Evolutionary conservation across 495 filamentous ascomycete species (phyloP).

Genomic region (Penicillium atrosanguineum): DNA sequence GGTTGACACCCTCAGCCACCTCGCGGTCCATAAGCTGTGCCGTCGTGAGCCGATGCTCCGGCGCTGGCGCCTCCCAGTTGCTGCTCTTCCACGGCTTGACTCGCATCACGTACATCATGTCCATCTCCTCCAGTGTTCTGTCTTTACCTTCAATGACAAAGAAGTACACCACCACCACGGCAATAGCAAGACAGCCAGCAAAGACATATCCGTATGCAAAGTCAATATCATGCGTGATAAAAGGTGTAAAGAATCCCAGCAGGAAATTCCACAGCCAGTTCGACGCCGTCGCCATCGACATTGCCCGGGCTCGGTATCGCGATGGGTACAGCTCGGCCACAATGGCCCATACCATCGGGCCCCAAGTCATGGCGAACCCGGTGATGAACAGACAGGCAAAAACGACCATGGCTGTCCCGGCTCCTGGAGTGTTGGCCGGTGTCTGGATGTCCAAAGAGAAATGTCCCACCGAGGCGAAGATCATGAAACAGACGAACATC

Average conservation of each 20-base stretch:
- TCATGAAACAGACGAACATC: constrained; percentile 69
- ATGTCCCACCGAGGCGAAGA: constrained; percentile 68
- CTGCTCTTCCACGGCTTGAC: constrained; percentile 61
- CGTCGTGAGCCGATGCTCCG: constrained; percentile 32
- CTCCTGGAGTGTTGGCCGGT: constrained; percentile 50
- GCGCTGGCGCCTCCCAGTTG: constrained; percentile 29
- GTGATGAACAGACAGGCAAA: constrained; percentile 64
- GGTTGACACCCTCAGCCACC: constrained; percentile 17
- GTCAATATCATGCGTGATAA: constrained; percentile 65
- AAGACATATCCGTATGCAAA: constrained; percentile 80
- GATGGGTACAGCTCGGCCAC: constrained; percentile 80
- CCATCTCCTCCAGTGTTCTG: constrained; percentile 69
- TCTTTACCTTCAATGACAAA: constrained; percentile 66
- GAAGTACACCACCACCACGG: constrained; percentile 68
- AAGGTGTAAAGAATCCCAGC: constrained; percentile 75
- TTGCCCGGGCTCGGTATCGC: constrained; percentile 66
- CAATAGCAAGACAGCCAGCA: constrained; percentile 62
- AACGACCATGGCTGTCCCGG: constrained; percentile 69
- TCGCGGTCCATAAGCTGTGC: constrained; percentile 30
- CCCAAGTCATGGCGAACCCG: constrained; percentile 67
- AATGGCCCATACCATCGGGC: constrained; percentile 78
- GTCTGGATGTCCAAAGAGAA: constrained; percentile 54
- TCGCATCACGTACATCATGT: constrained; percentile 74
- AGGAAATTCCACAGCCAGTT: constrained; percentile 92
- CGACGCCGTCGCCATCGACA: constrained; percentile 73